phyloP scores from a whole-genome alignment of 129 eudicot genomes.

The Chrysanthemum lavandulifolium region DNA sequence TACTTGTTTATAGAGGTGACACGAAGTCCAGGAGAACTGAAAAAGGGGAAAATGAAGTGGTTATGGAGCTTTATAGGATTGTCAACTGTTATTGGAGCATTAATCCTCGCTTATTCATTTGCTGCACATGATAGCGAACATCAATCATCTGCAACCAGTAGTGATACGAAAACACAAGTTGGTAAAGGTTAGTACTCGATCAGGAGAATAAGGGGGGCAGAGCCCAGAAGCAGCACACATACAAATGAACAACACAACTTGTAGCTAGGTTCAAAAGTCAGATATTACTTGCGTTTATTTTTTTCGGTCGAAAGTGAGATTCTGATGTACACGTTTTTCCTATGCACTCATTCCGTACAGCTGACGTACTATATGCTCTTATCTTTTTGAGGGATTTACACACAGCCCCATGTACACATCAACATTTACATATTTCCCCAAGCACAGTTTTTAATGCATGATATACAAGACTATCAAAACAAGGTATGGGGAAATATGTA shows the following conservation, averaged over 20 bases:
- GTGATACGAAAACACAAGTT: neutral
- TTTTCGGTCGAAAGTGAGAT: neutral
- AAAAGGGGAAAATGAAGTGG: slow-evolving; percentile 38
- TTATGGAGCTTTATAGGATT: slow-evolving; percentile 54
- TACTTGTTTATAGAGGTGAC: slow-evolving; percentile 37
- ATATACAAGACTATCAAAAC: too few relatives aligned
- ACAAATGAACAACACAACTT: neutral
- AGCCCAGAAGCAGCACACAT: neutral
- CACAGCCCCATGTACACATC: too few relatives aligned
- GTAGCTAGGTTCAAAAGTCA: neutral
- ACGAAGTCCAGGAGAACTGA: slow-evolving; percentile 40
- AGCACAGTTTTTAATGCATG: too few relatives aligned
- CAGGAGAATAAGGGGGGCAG: neutral
- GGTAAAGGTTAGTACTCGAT: neutral
- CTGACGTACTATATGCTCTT: neutral
- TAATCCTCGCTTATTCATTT: slow-evolving; percentile 47
- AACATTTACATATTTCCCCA: too few relatives aligned
- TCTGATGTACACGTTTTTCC: neutral
- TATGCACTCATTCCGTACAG: neutral
- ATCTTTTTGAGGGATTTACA: too few relatives aligned
- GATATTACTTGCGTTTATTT: neutral
- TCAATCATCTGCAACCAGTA: neutral
- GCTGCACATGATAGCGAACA: neutral
- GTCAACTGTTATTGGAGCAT: slow-evolving; percentile 45
- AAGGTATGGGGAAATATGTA: too few relatives aligned